phyloP scores from a whole-genome alignment of 2,329 filamentous ascomycete species.

The Tolypocladium sp. region DNA sequence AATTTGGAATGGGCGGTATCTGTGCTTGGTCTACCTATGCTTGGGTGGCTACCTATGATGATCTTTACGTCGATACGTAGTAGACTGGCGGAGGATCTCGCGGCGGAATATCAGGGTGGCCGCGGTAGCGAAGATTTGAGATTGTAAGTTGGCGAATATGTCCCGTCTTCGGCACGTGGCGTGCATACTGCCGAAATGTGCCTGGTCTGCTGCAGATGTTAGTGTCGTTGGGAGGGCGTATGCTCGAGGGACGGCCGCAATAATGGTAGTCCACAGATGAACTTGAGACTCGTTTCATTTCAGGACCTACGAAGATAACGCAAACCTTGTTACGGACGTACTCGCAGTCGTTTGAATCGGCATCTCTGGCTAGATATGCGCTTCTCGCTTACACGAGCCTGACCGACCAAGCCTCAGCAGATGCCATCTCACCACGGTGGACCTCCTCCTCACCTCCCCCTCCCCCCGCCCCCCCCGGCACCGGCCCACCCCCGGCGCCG shows the following conservation, averaged over 20 bases:
- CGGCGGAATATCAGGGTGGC: not conserved
- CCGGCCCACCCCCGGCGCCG: not conserved
- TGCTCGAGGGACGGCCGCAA: no score
- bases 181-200: not conserved
- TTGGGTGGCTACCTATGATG: not conserved
- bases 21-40: not conserved
- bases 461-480: not conserved
- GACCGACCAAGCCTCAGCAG: no score
- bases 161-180: not conserved
- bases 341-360: no score
- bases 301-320: not conserved
- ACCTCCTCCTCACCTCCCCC: no score
- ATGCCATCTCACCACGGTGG: not conserved
- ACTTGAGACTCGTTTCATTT: no score
- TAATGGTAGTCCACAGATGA: no score
- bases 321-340: not conserved
- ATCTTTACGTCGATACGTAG: not conserved
- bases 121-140: not conserved
- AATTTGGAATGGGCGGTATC: not conserved
- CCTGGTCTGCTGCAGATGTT: not conserved
- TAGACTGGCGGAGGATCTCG: not conserved
- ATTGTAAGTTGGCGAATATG: not conserved
- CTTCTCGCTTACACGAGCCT: no score
- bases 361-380: no score
- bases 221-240: no score